These are phyloP conservation scores for Rhodotorula kratochvilovae DNA, from an alignment of 768 basidiomycete genomes.

Conservation along the genomic window DNA sequence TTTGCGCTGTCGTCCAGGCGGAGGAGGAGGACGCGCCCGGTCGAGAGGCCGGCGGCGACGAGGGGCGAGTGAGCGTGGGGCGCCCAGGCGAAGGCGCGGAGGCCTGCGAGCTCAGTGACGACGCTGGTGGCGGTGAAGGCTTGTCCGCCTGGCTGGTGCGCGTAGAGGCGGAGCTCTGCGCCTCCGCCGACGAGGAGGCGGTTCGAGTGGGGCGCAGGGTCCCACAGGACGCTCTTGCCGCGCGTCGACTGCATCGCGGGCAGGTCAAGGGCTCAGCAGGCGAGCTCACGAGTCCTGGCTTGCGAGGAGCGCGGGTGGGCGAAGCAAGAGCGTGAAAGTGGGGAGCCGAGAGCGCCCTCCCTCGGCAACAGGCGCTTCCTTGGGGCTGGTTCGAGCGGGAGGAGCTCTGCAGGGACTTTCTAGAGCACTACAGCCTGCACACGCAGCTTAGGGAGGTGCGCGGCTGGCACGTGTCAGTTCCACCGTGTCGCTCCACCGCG, in stretches of 20 bases:
- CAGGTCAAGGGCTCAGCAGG: background rate
- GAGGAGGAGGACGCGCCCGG: slow-evolving; percentile 35
- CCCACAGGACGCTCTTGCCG: slow-evolving; percentile 7
- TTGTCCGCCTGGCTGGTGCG: slow-evolving; percentile 1
- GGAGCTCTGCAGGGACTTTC: background rate
- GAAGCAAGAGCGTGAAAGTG: too few species aligned
- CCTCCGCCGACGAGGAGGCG: slow-evolving; percentile 30
- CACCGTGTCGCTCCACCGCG: too few species aligned
- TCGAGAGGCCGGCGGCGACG: slow-evolving; percentile 35
- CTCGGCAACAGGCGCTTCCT: too few species aligned
- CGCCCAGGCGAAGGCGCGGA: slow-evolving; percentile 36
- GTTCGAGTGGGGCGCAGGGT: background rate
- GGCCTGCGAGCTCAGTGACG: slow-evolving; percentile 23
- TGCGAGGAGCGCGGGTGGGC: too few species aligned
- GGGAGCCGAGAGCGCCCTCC: too few species aligned
- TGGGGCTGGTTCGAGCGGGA: too few species aligned
- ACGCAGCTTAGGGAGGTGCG: background rate
- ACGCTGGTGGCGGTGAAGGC: slow-evolving; percentile 7
- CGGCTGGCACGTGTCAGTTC: too few species aligned
- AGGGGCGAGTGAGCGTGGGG: slow-evolving; percentile 25
- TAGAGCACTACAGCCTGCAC: background rate
- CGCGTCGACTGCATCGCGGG: slow-evolving; percentile 3
- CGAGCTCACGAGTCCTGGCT: background rate
- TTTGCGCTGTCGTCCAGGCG: slow-evolving; percentile 6
- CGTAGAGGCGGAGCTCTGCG: slow-evolving; percentile 18